phyloP scores from a whole-genome alignment of 441 rosid species.

The Lepidium campestre region DNA sequence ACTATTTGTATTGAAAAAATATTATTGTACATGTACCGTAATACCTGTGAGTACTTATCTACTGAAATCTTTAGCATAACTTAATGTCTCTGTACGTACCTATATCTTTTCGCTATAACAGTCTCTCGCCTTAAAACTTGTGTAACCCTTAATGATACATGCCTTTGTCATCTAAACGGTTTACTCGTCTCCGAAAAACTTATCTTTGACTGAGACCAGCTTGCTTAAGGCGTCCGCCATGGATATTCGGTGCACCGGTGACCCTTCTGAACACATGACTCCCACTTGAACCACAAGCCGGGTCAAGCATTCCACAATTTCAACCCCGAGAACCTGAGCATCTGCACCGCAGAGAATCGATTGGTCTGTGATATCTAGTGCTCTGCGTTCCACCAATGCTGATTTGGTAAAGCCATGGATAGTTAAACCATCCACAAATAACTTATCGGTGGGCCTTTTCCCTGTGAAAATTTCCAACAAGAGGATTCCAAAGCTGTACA shows the following conservation, averaged over 20 bases:
- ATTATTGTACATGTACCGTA: too few relatives aligned
- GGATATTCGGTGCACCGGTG: constrained; percentile 5
- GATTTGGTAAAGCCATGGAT: constrained; percentile 20
- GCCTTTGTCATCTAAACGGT: neutral
- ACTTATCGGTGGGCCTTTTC: constrained; percentile 12
- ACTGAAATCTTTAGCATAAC: too few relatives aligned
- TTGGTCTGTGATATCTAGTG: constrained; percentile 20
- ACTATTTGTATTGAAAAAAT: too few relatives aligned
- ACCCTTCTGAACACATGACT: constrained; percentile 24
- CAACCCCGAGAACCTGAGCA: neutral
- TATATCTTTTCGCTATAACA: neutral
- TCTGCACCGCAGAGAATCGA: neutral
- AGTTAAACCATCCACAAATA: constrained; percentile 16
- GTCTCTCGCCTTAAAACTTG: neutral
- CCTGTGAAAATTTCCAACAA: constrained; percentile 19
- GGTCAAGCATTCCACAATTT: constrained; percentile 4
- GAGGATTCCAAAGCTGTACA: constrained; percentile 20
- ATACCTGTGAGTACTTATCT: too few relatives aligned
- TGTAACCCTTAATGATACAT: too few relatives aligned
- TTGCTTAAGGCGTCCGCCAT: constrained; percentile 9
- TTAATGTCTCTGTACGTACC: too few relatives aligned
- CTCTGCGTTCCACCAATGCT: constrained; percentile 5
- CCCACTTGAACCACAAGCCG: constrained; percentile 13
- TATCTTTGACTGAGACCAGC: constrained; percentile 3
- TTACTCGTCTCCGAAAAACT: neutral